A percentile compares a stretch with the other conserved stretches of the same genome.
Evolutionary conservation across 2,329 filamentous ascomycete genomes (phyloP).

Genomic region (Colletotrichum chrysophilum): DNA sequence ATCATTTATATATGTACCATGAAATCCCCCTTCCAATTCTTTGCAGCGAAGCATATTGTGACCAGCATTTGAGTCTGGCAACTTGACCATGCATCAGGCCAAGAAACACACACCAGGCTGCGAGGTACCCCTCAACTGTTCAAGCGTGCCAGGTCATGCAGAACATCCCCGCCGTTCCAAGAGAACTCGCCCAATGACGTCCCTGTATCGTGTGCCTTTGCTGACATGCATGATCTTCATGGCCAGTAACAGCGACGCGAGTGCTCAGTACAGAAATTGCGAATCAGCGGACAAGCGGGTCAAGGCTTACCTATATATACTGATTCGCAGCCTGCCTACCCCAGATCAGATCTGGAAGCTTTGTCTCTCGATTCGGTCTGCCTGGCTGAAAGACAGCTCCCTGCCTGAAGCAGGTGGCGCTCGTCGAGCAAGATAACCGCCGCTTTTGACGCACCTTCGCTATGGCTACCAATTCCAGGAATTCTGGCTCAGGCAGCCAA

Average conservation of each 20-base stretch:
- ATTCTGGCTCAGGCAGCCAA: not conserved
- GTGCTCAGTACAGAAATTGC: not conserved
- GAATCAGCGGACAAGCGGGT: not conserved
- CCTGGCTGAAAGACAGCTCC: not conserved
- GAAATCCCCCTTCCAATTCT: not conserved
- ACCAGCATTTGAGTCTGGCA: not conserved
- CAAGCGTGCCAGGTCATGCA: not conserved
- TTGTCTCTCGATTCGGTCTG: rapidly evolving
- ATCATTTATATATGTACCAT: not conserved
- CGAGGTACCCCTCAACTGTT: not conserved
- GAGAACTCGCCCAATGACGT: not conserved
- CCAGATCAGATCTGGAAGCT: not conserved
- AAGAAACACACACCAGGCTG: not conserved
- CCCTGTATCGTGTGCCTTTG: not conserved
- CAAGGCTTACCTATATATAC: not conserved
- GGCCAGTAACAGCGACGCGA: not conserved
- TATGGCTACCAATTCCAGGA: not conserved
- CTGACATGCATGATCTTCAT: not conserved
- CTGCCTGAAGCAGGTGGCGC: not conserved
- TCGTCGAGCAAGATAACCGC: rapidly evolving
- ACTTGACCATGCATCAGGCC: not conserved
- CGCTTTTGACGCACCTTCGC: not conserved
- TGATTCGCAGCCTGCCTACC: not conserved
- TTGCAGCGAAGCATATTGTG: not conserved
- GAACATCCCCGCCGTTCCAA: not conserved